These are phyloP conservation scores for Phytophthora boehmeriae DNA, from an alignment of 352 stramenopile species.

Conservation along the genomic window DNA sequence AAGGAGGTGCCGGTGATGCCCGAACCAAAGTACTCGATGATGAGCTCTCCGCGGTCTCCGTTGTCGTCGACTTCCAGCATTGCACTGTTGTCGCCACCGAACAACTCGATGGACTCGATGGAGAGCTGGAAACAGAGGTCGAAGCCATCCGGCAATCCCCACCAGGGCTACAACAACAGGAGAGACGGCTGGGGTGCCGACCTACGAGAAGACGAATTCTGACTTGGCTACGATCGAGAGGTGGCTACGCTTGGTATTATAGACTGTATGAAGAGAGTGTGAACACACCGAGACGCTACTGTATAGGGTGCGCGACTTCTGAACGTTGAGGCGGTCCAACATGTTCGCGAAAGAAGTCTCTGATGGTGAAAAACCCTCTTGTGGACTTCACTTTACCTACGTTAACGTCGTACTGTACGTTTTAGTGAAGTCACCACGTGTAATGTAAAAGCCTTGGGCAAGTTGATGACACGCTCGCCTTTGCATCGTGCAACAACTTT, in stretches of 20 bases:
- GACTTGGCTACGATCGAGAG: background rate
- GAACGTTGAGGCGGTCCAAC: no score
- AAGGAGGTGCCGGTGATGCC: slow-evolving; percentile 39
- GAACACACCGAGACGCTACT: background rate
- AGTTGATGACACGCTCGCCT: no score
- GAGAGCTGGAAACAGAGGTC: slow-evolving; percentile 30
- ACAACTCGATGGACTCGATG: slow-evolving; percentile 35
- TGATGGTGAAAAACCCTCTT: background rate
- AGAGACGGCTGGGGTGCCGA: slow-evolving; percentile 43
- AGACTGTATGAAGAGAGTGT: slow-evolving; percentile 27
- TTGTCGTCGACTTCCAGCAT: slow-evolving; percentile 68
- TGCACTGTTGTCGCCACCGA: slow-evolving; percentile 56
- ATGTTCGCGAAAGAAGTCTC: no score
- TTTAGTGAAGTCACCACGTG: no score
- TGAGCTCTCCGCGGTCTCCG: slow-evolving; percentile 64
- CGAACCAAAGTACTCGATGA: slow-evolving; percentile 38
- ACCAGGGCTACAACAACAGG: slow-evolving; percentile 21
- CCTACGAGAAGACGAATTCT: slow-evolving; percentile 37
- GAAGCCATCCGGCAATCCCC: slow-evolving; percentile 19
- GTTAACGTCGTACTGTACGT: no score
- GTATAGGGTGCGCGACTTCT: no score
- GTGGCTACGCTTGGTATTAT: slow-evolving; percentile 9
- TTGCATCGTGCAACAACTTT: no score
- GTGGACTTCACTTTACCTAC: no score
- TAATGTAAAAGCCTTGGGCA: no score